A percentile compares a stretch with the other conserved stretches of the same genome.
Evolutionary conservation across 2,329 filamentous ascomycete genomes (phyloP).

Genomic region (Hymenoscyphus occultus): DNA sequence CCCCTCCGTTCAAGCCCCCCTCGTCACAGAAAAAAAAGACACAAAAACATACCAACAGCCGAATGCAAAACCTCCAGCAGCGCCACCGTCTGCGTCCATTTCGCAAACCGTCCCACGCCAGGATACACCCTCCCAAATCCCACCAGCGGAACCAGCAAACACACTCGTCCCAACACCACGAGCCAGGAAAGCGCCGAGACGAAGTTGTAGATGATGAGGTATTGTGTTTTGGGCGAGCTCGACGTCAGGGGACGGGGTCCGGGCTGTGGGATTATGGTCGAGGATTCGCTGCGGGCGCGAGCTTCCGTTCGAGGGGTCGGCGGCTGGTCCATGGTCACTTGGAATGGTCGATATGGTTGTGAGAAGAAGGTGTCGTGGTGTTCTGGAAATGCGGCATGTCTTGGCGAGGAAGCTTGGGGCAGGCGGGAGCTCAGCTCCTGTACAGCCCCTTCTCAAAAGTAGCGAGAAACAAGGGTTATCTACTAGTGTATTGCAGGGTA

Average conservation of each 20-base stretch:
- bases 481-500: too few relatives aligned
- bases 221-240: slow-evolving; percentile 55
- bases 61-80: slow-evolving; percentile 82
- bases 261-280: slow-evolving; percentile 18
- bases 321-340: background rate
- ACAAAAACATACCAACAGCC: slow-evolving; percentile 57
- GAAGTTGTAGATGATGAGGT: slow-evolving; percentile 84
- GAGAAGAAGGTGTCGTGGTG: background rate
- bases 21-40: background rate
- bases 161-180: slow-evolving; percentile 68
- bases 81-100: slow-evolving; percentile 81
- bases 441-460: too few relatives aligned
- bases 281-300: slow-evolving; percentile 5
- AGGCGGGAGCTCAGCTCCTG: background rate
- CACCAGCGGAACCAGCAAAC: slow-evolving; percentile 50
- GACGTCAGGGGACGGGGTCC: slow-evolving; percentile 32
- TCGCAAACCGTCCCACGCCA: slow-evolving; percentile 63
- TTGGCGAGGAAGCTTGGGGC: slow-evolving; percentile 9
- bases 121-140: slow-evolving; percentile 59
- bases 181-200: slow-evolving; percentile 75
- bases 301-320: slow-evolving; percentile 1
- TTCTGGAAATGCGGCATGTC: background rate
- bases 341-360: background rate
- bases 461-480: too few relatives aligned
- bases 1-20: background rate